Evolutionary conservation across 2,329 filamentous ascomycete species (phyloP).

Genomic region (Neobulgaria alba): DNA sequence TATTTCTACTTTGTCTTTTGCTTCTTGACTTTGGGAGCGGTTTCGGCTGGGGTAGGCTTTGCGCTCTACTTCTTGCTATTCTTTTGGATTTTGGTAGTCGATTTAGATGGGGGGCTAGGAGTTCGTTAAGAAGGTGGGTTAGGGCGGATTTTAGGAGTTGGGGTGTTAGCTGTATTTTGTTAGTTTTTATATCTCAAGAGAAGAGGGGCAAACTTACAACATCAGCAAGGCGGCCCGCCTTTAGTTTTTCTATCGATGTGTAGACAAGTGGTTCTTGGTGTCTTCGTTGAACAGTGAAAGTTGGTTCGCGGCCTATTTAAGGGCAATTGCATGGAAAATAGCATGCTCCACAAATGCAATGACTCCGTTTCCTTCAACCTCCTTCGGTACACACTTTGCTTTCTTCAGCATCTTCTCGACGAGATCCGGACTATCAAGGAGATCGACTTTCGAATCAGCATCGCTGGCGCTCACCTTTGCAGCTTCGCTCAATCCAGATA

Average conservation of each 20-base stretch:
- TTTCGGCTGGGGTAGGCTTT: conserved; percentile 77
- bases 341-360: conserved; percentile 82
- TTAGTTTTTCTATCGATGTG: conserved; percentile 63
- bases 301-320: conserved; percentile 45
- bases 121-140: conserved; percentile 59
- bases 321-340: conserved; percentile 65
- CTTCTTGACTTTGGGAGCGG: conserved; percentile 66
- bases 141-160: conserved; percentile 84
- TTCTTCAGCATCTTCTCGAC: conserved; percentile 82
- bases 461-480: conserved; percentile 82
- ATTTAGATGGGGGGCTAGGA: conserved; percentile 72
- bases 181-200: no score
- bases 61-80: conserved; percentile 71
- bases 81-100: conserved; percentile 59
- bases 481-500: conserved; percentile 69
- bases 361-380: conserved; percentile 78
- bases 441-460: conserved; percentile 78
- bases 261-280: conserved; percentile 71
- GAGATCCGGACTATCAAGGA: conserved; percentile 69
- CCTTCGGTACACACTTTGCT: conserved; percentile 66
- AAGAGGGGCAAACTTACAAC: conserved; percentile 44
- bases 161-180: conserved; percentile 56
- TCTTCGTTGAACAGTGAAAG: conserved; percentile 61
- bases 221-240: conserved; percentile 73
- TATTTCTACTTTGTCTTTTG: conserved; percentile 32